A percentile compares a stretch with the other conserved stretches of the same genome.
These are phyloP conservation scores for Yamadazyma ubonensis DNA, from an alignment of 805 yeast genomes.

Conservation along the genomic window DNA sequence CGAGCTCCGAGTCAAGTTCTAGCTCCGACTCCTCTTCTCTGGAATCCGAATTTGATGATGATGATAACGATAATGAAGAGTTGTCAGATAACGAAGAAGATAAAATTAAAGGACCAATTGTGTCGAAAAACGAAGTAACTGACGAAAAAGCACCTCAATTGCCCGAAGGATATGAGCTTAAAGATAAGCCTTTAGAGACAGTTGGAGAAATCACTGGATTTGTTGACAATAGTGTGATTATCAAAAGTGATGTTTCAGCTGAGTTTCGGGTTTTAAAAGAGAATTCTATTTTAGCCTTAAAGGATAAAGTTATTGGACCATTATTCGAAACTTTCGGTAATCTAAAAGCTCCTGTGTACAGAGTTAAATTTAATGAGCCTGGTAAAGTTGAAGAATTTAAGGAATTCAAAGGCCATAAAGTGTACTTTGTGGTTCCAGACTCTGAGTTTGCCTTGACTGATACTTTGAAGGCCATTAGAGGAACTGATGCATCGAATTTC, in stretches of 20 bases:
- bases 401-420: slow-evolving; percentile 52
- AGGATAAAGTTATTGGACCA: slow-evolving; percentile 72
- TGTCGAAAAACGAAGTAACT: slow-evolving; percentile 71
- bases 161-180: slow-evolving; percentile 64
- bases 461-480: slow-evolving; percentile 65
- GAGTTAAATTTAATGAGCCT: slow-evolving; percentile 61
- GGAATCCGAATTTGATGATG: slow-evolving; percentile 20
- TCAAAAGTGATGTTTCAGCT: slow-evolving; percentile 74
- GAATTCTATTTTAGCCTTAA: slow-evolving; percentile 74
- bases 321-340: slow-evolving; percentile 90
- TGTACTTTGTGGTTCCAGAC: slow-evolving; percentile 75
- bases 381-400: slow-evolving; percentile 50
- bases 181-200: slow-evolving; percentile 64
- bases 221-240: slow-evolving; percentile 69
- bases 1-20: slow-evolving; percentile 13
- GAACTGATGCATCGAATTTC: slow-evolving; percentile 93
- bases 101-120: slow-evolving; percentile 58
- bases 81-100: slow-evolving; percentile 51
- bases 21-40: slow-evolving; percentile 13
- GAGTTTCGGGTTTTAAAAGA: slow-evolving; percentile 83
- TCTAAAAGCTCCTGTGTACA: slow-evolving; percentile 74
- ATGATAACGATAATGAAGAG: slow-evolving; percentile 35
- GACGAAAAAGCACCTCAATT: slow-evolving; percentile 68
- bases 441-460: slow-evolving; percentile 80
- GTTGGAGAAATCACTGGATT: slow-evolving; percentile 69